Evolutionary conservation across 1,284 basidiomycete genomes (phyloP), one percentile per base, ranked within the genome.

Genomic region (Ustanciosporium gigantosporum): DNA sequence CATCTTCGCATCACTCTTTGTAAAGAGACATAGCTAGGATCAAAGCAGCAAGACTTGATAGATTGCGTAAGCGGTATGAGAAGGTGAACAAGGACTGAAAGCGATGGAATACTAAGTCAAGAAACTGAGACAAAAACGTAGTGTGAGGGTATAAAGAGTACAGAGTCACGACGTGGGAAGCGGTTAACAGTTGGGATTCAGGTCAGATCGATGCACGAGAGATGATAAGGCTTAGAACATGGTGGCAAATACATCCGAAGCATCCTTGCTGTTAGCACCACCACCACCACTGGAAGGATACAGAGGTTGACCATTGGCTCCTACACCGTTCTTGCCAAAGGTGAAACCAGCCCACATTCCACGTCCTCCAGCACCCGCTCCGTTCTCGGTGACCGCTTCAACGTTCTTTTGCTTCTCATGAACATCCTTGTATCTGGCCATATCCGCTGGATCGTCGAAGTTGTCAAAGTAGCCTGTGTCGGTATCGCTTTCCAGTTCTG

Each of bases 391-490:
- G 21, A 97, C 90, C 5, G 69, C 64, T 41, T 96, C 94, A 32
- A 99, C 93, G 77, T 95, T 92, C 71, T 82, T 83, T 81, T 96
- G 92, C 81, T 98, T 99, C 81, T 97, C 95, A 79, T 90, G 87
- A 6, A 99, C 95, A 79, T 99, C 95, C 25, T 80, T 79, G 68
- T 80, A 81, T 81, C 98, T 97, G 38, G 91, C 92, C 92, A 98
- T 96, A 78, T 99, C 95, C 66, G 93, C 91, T 5, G 57, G 82
- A 20, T 85, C 88, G 21, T 87, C 88, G 79, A 97, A 98, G 78
- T 96, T 92, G 79, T 99, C 95, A 82, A 97, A 99, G 81, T 98
- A 98, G 11, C 93, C 94, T 1, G 93, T 93, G 78, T 77, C 95
- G 52, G 90, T 84, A 70, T 98, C 95, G 17, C 87, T 90, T 75